Evolutionary conservation across 2,329 filamentous ascomycete species (phyloP).

Genomic region (Chaetothyriales sp.): DNA sequence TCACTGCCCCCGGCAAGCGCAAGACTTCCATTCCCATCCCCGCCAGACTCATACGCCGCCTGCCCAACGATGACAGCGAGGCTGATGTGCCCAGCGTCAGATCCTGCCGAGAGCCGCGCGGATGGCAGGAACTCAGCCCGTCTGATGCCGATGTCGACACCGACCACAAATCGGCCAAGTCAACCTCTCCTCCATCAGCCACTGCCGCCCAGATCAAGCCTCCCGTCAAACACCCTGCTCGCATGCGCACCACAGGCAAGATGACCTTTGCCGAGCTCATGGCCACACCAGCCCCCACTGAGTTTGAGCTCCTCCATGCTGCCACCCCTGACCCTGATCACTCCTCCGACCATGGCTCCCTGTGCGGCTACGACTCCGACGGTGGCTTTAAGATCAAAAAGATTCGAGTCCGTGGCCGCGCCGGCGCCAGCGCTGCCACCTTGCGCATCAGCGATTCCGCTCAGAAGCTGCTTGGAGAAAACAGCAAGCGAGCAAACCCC

Average conservation of each 20-base stretch:
- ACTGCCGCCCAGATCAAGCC: neutral
- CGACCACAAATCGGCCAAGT: neutral
- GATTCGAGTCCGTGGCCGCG: neutral
- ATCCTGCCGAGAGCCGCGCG: neutral
- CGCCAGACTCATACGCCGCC: neutral
- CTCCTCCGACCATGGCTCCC: neutral
- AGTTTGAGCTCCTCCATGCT: slow-evolving; percentile 2
- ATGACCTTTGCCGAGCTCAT: slow-evolving; percentile 7
- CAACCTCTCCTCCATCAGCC: neutral
- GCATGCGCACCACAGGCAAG: neutral
- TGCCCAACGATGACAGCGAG: neutral
- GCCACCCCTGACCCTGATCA: slow-evolving; percentile 2
- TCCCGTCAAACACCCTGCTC: too few relatives aligned
- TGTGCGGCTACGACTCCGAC: slow-evolving; percentile 8
- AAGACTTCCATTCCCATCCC: slow-evolving; percentile 11
- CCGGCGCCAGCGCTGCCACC: slow-evolving; percentile 7
- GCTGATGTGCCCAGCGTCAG: neutral
- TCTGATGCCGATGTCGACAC: neutral
- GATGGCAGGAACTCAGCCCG: neutral
- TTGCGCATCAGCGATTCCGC: slow-evolving; percentile 15
- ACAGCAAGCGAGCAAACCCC: neutral
- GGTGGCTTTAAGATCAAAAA: slow-evolving; percentile 11
- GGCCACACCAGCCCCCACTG: slow-evolving; percentile 3
- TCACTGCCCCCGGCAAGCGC: neutral
- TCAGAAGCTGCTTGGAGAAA: neutral